Conservation (phyloP, 257 asterid genomes). For the Forsythia viridissima region DNA sequence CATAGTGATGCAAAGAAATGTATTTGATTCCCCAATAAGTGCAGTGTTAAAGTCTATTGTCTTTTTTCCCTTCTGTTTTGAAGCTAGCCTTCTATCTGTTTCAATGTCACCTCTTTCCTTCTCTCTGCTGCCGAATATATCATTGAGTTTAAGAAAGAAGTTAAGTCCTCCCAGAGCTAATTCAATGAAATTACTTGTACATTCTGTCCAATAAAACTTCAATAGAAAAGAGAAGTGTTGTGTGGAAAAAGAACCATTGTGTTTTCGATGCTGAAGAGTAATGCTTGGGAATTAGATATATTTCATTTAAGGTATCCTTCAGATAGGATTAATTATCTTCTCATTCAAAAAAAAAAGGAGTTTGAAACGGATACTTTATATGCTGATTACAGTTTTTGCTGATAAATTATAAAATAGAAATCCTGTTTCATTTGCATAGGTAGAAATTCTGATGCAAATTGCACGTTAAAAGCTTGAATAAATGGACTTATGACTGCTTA, state of each 20-base stretch:
- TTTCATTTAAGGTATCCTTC: neutral
- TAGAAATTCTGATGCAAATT: neutral
- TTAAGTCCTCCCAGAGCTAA: neutral
- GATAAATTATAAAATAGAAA: neutral
- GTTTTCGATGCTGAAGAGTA: neutral
- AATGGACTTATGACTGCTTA: neutral
- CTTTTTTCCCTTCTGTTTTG: neutral
- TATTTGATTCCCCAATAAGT: neutral
- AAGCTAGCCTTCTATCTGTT: neutral
- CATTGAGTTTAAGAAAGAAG: neutral
- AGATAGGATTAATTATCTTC: neutral
- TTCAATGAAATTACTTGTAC: neutral
- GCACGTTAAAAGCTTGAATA: neutral
- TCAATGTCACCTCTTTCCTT: neutral
- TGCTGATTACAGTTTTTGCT: neutral
- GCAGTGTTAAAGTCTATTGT: neutral
- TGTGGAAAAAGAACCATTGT: neutral
- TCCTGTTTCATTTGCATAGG: neutral
- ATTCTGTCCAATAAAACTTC: neutral
- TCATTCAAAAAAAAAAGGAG: neutral
- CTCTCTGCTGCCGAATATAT: neutral
- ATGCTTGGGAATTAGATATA: neutral
- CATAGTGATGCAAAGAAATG: neutral
- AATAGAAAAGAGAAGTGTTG: neutral
- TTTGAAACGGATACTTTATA: too few relatives aligned